phyloP scores from a whole-genome alignment of 768 basidiomycete genomes.

The Kwoniella sp. region DNA sequence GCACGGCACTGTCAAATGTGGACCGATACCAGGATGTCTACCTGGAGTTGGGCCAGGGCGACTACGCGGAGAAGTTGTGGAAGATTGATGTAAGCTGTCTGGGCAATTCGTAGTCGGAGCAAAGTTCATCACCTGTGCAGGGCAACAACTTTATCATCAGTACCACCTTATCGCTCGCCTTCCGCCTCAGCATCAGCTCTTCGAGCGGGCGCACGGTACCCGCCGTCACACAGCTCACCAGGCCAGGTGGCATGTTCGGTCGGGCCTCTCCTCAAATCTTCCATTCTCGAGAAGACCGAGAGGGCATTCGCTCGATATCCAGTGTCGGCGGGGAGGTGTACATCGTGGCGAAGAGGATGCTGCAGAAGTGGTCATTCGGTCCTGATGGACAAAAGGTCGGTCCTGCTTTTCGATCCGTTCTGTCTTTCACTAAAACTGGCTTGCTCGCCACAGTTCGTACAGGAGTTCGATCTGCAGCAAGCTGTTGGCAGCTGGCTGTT shows the following conservation, averaged over 20 bases:
- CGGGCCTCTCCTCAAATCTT: slow-evolving; percentile 43
- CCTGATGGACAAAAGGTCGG: slow-evolving; percentile 29
- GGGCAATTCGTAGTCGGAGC: background rate
- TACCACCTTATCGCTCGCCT: slow-evolving; percentile 39
- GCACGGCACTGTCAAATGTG: slow-evolving; percentile 46
- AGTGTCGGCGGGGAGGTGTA: slow-evolving; percentile 21
- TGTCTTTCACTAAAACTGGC: background rate
- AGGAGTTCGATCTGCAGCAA: slow-evolving; percentile 38
- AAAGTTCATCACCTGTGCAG: slow-evolving; percentile 11
- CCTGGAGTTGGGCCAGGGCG: slow-evolving; percentile 39
- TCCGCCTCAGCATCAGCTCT: slow-evolving; percentile 38
- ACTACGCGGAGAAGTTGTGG: slow-evolving; percentile 33
- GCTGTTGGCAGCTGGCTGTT: slow-evolving; percentile 33
- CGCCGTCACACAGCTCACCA: slow-evolving; percentile 28
- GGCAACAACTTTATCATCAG: slow-evolving; percentile 41
- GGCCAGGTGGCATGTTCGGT: slow-evolving; percentile 44
- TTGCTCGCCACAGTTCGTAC: slow-evolving; percentile 17
- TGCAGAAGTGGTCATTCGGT: slow-evolving; percentile 29
- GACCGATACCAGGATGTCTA: slow-evolving; percentile 40
- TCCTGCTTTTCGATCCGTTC: background rate
- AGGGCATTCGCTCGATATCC: slow-evolving; percentile 28
- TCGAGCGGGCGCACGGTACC: slow-evolving; percentile 40
- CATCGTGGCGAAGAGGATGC: slow-evolving; percentile 16
- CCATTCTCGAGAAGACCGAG: slow-evolving; percentile 23
- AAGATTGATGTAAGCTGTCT: slow-evolving; percentile 26